Percentiles rank a stretch among this genome's conserved stretches.
These are phyloP conservation scores for Oenanthe sinensis DNA, from an alignment of 129 eudicot species.

Conservation along the genomic window DNA sequence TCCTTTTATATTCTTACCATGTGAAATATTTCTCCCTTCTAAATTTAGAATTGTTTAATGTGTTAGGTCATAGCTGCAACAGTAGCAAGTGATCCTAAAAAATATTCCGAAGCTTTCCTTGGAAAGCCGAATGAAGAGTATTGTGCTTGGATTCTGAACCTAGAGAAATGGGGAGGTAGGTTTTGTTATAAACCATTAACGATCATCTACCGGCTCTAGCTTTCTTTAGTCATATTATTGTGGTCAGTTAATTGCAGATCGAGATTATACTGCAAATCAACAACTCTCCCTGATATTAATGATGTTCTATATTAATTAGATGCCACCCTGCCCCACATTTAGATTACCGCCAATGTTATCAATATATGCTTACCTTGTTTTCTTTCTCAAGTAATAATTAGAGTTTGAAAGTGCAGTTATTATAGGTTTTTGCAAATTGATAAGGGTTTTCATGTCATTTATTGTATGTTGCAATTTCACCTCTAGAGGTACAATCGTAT, in stretches of 20 bases:
- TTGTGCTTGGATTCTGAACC: conserved; percentile 84
- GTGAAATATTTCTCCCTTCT: neutral
- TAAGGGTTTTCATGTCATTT: neutral
- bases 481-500: neutral
- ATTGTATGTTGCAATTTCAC: neutral
- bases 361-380: neutral
- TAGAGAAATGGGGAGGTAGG: conserved; percentile 98
- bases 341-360: neutral
- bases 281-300: neutral
- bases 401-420: neutral
- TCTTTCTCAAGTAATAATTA: neutral
- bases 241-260: neutral
- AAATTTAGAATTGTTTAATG: conserved; percentile 10
- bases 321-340: neutral
- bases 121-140: conserved; percentile 81
- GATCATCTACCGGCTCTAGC: neutral
- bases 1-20: neutral
- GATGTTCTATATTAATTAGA: neutral
- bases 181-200: neutral
- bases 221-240: neutral
- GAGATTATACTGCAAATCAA: neutral
- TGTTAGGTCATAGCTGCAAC: conserved; percentile 91
- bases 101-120: conserved; percentile 85
- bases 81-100: conserved; percentile 82
- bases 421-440: neutral